Base-by-base conservation (phyloP, 2,329 filamentous ascomycete species). In the Huntiella abstrusa region DNA sequence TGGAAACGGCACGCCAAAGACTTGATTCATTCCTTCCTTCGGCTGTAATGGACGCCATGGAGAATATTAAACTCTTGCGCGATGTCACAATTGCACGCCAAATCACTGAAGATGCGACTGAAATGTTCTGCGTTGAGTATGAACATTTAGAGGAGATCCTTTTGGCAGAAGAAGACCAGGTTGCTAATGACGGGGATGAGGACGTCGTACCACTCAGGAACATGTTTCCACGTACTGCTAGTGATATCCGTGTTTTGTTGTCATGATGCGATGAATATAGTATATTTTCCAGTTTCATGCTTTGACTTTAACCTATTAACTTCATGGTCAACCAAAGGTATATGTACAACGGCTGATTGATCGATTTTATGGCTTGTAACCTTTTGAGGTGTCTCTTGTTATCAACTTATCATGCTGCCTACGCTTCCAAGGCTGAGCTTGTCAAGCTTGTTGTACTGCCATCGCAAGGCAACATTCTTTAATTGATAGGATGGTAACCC, bases 1-100 rank as follows among this genome's bases (percentile, higher is more conserved):
- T 96, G n/a, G 63, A 71, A 1, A 63, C 68, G 43, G 77, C 80
- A 2, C 83, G 83, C 54, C 83, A 87, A 55, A 72, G 70, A 36
- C 68, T 98, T 5, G 91, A 98, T 56, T 78, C 85, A 51, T 98
- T 96, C 62, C 66, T 98, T 17, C 87, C 91, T 0, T 92, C 85
- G 1, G 91, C 88, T 2, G 69, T 94, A 28, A 88, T 95, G 68
- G 91, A 98, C 58, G 87, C 87, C 2, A 77, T 83, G 54, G 82
- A 91, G 43, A 83, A 85, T 50, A 61, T 96, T 19, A 80, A 79
- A 52, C 67, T 74, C 37, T 63, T 98, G 1, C 77, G 81, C 51
- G 82, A 83, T 55, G 73, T 81, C 1, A 69, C 68, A 8, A 64
- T 93, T 48, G 80, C 81, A 11, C 74, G 83, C 41, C 69, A 77